Base-by-base conservation (phyloP, 78 protist species). In the Capsaspora owczarzaki region DNA sequence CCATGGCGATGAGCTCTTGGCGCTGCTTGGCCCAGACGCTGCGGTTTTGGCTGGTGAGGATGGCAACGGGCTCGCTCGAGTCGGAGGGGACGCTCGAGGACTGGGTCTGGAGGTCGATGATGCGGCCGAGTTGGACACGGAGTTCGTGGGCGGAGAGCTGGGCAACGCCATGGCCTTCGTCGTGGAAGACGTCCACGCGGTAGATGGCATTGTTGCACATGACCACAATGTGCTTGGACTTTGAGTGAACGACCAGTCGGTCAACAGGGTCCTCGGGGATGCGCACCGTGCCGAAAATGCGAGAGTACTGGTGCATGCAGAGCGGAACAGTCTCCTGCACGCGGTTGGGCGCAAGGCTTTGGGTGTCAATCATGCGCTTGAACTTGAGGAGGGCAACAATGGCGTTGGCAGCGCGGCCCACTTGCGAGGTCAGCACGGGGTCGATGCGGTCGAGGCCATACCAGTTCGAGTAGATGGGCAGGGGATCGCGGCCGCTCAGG, bases 271-370 rank as follows among this genome's bases (percentile, higher is more conserved):
- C 77, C n/a, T n/a, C n/a, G 8, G 92, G 92, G n/a, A 81, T 1
- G 42, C 92, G 80, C 3, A 75, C 72, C 37, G 83, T 79, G 80
- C 56, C 27, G 78, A 85, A 89, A 12, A 76, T 31, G 23, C 76
- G 49, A 42, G 22, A 37, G 80, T 85, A 89, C 76, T 89, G 92
- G 38, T 72, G 35, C 92, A 89, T 89, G 85, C 92, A 89, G 85
- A 87, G 1, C 33, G 91, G 90, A 33, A 88, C 87, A 22, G 74
- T 61, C 42, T 56, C 78, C 4, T 74, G 79, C 78, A 82, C 31
- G 47, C 47, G 5, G 16, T 66, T 19, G 51, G 87, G 87, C 33
- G 63, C 82, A 37, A 83, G 78, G 69, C 35, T 1, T 49, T 66
- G 56, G 41, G 68, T 6, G 82, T 87, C 90, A 29, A 87, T 40